A percentile compares a stretch with the other conserved stretches of the same genome.
Conservation (phyloP, 176 grass and related monocot species). For the Oryza officinalis region DNA sequence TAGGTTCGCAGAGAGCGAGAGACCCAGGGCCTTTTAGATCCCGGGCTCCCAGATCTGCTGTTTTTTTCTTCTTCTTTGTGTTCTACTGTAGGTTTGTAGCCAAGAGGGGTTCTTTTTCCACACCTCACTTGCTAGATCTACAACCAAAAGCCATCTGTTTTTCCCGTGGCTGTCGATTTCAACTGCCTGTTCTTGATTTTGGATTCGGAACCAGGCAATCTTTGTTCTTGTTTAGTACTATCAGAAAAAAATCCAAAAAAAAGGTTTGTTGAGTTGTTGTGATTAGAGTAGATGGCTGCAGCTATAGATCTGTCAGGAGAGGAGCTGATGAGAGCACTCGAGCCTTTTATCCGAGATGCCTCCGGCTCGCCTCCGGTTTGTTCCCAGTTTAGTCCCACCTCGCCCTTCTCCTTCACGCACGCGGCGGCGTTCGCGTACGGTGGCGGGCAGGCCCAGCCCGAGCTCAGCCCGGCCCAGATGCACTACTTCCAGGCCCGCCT, state of each 20-base stretch:
- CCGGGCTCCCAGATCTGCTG: constrained; percentile 38
- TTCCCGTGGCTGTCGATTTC: constrained; percentile 46
- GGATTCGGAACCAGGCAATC: constrained; percentile 29
- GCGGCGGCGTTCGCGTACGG: constrained; percentile 19
- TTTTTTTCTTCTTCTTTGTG: background rate
- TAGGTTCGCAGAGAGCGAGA: constrained; percentile 15
- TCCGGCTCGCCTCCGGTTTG: constrained; percentile 20
- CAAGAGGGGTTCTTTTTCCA: constrained; percentile 59
- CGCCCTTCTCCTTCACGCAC: constrained; percentile 41
- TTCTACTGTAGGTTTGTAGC: constrained; percentile 1
- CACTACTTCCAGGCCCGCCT: constrained; percentile 56
- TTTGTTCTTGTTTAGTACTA: constrained; percentile 10
- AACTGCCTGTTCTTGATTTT: constrained; percentile 36
- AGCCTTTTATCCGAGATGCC: constrained; percentile 60
- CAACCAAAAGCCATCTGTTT: constrained; percentile 35
- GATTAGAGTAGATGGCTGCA: constrained; percentile 40
- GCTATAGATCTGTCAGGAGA: constrained; percentile 60
- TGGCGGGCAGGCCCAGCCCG: background rate
- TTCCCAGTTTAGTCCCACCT: constrained; percentile 29
- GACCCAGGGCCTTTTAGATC: constrained; percentile 49
- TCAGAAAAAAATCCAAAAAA: constrained; percentile 25
- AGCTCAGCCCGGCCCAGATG: constrained; percentile 51
- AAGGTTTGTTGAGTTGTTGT: background rate
- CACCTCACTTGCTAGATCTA: constrained; percentile 50
- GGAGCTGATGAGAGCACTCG: constrained; percentile 56